Base-by-base conservation (phyloP, 306 rosid species). In the Vigna unguiculata region DNA sequence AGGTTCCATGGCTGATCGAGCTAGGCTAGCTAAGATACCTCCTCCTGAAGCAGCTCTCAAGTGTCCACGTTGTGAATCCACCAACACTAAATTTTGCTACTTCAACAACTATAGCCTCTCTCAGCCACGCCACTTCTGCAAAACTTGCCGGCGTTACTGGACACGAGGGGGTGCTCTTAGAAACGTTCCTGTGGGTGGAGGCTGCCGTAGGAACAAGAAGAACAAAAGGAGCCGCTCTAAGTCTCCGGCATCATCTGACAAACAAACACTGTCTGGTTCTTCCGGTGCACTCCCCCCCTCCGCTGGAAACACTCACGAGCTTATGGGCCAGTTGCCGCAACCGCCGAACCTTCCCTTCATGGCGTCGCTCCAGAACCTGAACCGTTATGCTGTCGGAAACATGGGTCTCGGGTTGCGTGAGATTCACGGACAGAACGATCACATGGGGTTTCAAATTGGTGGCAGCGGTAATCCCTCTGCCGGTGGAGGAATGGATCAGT, bases 41-140 rank as follows among this genome's bases (percentile, higher is more conserved):
- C 99, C 87, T 2, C 99, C 99, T 0, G 99, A 92, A 38, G 34
- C 82, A 2, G 92, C 93, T 6, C 91, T 92, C 1, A 95, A 95
- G 92, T 95, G 99, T 74, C 99, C 99, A 0, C 84, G 99, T 9
- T 95, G 98, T 28, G 96, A 94, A 1, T 94, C 98, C 16, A 77
- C 85, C 83, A 94, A 94, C 78, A 94, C 98, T 0, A 94, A 94
- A 70, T 94, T 94, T 51, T 94, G 98, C 80, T 94, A 94, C 82
- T 94, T 80, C 88, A 94, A 94, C 47, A 94, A 94, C 74, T 92
- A 94, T 67, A 91, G 86, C 72, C 96, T 87, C 77, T 2, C 91
- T 19, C 98, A 94, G 34, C 98, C 97, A 3, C 97, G 98, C 47
- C 98, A 94, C 93, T 94, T 88, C 74, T 94, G 98, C 84, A 94